Evolutionary conservation across 192 early-diverging fungal genomes (phyloP).

Genomic region (Chytriomyces hyalinus): DNA sequence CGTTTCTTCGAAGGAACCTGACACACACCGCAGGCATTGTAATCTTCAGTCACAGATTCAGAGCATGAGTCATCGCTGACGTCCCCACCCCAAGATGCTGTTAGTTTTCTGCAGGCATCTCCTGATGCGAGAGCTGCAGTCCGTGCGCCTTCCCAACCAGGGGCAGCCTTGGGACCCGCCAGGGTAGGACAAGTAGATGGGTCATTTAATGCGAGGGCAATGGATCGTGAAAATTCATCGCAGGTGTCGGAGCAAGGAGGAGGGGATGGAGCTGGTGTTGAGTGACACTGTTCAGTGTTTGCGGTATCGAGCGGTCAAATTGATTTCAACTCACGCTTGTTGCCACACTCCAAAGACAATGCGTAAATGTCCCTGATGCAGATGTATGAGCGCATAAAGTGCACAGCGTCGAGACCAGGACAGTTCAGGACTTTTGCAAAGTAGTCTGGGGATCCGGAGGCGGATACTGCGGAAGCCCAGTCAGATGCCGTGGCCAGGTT

Average conservation of each 20-base stretch:
- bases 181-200: neutral
- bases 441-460: neutral
- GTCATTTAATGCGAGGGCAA: neutral
- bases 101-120: neutral
- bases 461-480: neutral
- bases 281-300: neutral
- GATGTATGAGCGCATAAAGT: conserved; percentile 4
- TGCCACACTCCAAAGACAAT: neutral
- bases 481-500: neutral
- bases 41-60: conserved; percentile 1
- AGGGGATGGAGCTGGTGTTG: conserved; percentile 5
- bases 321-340: neutral
- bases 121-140: neutral
- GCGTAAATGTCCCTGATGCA: neutral
- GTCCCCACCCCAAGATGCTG: conserved; percentile 1
- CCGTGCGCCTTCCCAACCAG: neutral
- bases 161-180: neutral
- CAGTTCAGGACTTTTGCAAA: neutral
- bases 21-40: neutral
- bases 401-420: neutral
- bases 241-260: neutral
- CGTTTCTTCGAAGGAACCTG: neutral
- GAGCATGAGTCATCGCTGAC: neutral
- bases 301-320: neutral
- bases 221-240: neutral